Base-by-base conservation (phyloP, 2,329 filamentous ascomycete species). In the Graphilbum sp. region DNA sequence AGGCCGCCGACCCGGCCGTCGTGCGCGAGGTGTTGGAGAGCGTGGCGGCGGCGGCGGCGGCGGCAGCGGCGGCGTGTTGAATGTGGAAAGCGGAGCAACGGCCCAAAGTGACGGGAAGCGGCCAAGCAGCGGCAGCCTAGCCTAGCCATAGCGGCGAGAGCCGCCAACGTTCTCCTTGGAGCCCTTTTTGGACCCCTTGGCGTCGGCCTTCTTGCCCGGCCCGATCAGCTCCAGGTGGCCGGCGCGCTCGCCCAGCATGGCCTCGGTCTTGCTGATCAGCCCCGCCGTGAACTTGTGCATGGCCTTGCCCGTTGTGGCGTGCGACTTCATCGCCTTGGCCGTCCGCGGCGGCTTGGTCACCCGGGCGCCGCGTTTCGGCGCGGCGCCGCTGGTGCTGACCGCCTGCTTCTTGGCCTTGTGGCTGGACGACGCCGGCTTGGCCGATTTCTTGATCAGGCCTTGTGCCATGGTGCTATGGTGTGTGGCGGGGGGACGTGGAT, bases 1-100 rank as follows among this genome's bases (percentile, higher is more conserved):
- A 76, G 0, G 64, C 75, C 35, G 65, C 67, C 42, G 86, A 93
- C 52, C 59, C 78, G 42, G 59, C 57, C 17, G 54, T 84, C n/a
- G 69, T 92, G 15, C 67, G 61, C 43, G 59, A 64, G 5, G 75
- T 87, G 3, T 54, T 93, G 21, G 21, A 34, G 17, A 2, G 18
- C 19, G 30, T 25, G n/a, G n/a, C n/a, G n/a, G n/a, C n/a, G n/a
- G n/a, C n/a, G n/a, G n/a, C n/a, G n/a, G n/a, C n/a, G n/a, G n/a
- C n/a, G n/a, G n/a, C n/a, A n/a, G n/a, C n/a, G n/a, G n/a, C n/a
- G n/a, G n/a, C n/a, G n/a, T n/a, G n/a, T n/a, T n/a, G n/a, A n/a
- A n/a, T n/a, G n/a, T n/a, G n/a, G n/a, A n/a, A n/a, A n/a, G n/a
- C n/a, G n/a, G n/a, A n/a, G n/a, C n/a, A n/a, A n/a, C n/a, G n/a